Evolutionary conservation across 768 basidiomycete species (phyloP).

Genomic region (Lactarius sp.): DNA sequence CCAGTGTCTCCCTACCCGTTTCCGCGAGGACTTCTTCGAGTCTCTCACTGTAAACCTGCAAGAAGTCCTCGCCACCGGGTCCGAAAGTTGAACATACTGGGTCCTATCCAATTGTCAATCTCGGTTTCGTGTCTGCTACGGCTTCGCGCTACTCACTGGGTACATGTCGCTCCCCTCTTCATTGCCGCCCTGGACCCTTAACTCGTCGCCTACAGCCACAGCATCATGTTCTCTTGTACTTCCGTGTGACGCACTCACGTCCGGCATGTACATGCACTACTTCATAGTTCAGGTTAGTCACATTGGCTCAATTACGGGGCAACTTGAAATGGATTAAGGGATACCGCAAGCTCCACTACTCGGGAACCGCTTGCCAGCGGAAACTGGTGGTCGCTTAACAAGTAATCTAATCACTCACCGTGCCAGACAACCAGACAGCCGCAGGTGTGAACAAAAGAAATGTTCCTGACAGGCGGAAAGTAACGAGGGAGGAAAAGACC

Average conservation of each 20-base stretch:
- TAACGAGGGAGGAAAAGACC: background rate
- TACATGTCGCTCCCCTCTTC: background rate
- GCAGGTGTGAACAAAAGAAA: background rate
- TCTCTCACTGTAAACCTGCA: background rate
- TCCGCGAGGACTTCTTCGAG: background rate
- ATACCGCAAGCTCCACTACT: background rate
- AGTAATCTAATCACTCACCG: background rate
- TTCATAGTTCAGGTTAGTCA: background rate
- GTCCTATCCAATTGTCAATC: background rate
- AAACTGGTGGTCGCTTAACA: background rate
- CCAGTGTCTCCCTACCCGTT: background rate
- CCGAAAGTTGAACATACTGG: background rate
- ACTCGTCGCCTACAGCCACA: background rate
- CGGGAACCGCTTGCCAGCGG: background rate
- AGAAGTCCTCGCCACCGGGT: background rate
- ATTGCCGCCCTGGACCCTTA: background rate
- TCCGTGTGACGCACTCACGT: background rate
- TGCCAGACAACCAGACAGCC: background rate
- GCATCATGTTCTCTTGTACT: background rate
- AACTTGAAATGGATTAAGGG: background rate
- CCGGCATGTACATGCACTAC: background rate
- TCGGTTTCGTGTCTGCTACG: background rate
- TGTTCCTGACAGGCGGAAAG: background rate
- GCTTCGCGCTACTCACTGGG: background rate
- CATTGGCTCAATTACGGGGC: background rate